Conservation (phyloP, 2,329 filamentous ascomycete genomes). For the Xylariaceae sp. region DNA sequence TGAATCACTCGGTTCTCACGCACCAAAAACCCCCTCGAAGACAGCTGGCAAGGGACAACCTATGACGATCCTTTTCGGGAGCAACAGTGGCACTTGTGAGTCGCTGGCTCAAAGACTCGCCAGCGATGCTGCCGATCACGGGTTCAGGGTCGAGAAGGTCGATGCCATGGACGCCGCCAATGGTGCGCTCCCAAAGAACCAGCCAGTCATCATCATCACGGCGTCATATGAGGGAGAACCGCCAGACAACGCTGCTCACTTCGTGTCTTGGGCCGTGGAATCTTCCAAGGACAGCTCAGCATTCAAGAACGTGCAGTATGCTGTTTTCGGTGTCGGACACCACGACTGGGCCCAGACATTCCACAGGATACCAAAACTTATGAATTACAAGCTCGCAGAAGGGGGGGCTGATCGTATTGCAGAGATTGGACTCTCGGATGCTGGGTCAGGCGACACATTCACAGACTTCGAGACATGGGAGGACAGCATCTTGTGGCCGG, state of each 20-base stretch:
- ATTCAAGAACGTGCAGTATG: constrained; percentile 55
- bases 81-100: constrained; percentile 72
- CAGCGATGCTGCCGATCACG: constrained; percentile 52
- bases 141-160: constrained; percentile 51
- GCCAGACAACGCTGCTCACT: constrained; percentile 66
- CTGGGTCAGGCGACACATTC: constrained; percentile 51
- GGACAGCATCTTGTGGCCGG: constrained; percentile 49
- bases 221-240: constrained; percentile 72
- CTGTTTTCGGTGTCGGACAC: constrained; percentile 65
- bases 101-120: constrained; percentile 61
- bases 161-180: constrained; percentile 59
- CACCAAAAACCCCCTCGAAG: constrained; percentile 5
- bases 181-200: constrained; percentile 53
- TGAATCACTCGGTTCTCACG: constrained; percentile 8
- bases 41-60: constrained; percentile 30
- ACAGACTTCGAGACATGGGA: constrained; percentile 56
- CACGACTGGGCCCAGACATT: constrained; percentile 48
- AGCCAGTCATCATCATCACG: constrained; percentile 63
- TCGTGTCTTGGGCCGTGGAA: constrained; percentile 61
- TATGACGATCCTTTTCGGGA: constrained; percentile 68
- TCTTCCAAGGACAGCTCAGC: constrained; percentile 43
- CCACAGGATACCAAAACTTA: constrained; percentile 50
- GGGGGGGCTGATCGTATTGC: constrained; percentile 45
- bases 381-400: constrained; percentile 42
- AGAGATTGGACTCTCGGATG: constrained; percentile 45